phyloP scores from a whole-genome alignment of 2,329 filamentous ascomycete species.

The Exophiala lecanii-corni region DNA sequence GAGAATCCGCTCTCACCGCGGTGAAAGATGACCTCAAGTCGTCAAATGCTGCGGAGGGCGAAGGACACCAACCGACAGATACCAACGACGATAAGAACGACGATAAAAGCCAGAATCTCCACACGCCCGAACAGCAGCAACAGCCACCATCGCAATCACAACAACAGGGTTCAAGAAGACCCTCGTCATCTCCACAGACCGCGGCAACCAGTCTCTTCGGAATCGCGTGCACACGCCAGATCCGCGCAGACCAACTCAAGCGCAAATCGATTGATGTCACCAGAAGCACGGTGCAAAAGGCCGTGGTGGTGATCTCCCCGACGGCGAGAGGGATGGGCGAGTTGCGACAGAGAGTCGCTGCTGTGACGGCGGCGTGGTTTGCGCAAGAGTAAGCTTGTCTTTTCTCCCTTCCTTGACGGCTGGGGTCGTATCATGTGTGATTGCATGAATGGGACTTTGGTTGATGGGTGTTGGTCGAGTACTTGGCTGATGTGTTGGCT shows the following conservation, averaged over 20 bases:
- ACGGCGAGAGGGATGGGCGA: constrained; percentile 86
- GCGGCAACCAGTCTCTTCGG: constrained; percentile 79
- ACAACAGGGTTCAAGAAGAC: neutral
- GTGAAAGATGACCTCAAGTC: no score
- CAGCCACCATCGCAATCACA: neutral
- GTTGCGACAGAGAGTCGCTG: constrained; percentile 79
- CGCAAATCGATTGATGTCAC: constrained; percentile 84
- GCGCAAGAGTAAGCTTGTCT: constrained; percentile 61
- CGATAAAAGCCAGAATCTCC: neutral
- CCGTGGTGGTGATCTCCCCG: constrained; percentile 90
- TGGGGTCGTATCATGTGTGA: no score
- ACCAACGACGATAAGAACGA: neutral
- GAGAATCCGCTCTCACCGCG: no score
- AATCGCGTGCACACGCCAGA: constrained; percentile 89
- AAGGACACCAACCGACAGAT: no score
- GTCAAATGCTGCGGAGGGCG: no score
- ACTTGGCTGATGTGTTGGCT: no score
- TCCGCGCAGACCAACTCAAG: constrained; percentile 72
- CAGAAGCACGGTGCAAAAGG: constrained; percentile 96
- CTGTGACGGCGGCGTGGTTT: constrained; percentile 95
- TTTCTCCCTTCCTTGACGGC: constrained; percentile 6
- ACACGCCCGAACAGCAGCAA: neutral
- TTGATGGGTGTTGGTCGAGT: no score
- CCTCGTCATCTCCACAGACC: neutral
- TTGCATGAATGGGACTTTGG: neutral